These are phyloP conservation scores for Madurella fahalii DNA, from an alignment of 2,329 filamentous ascomycete species.

Conservation along the genomic window DNA sequence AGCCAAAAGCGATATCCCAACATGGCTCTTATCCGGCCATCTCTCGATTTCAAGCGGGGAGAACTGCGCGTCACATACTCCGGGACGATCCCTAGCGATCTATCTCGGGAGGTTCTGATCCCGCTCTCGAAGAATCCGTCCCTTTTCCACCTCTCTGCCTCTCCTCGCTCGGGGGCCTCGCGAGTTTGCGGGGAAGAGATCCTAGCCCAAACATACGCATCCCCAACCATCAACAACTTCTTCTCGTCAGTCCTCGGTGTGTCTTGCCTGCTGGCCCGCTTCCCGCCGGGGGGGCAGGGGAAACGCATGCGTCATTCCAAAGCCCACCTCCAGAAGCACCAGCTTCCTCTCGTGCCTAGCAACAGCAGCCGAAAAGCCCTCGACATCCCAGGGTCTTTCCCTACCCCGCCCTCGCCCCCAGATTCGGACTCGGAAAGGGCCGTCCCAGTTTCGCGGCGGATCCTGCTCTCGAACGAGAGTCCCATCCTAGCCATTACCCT, in stretches of 20 bases:
- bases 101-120: constrained; percentile 42
- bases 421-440: constrained; percentile 51
- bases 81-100: constrained; percentile 29
- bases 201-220: constrained; percentile 65
- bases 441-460: constrained; percentile 44
- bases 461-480: constrained; percentile 87
- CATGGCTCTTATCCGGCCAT: constrained; percentile 80
- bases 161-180: constrained; percentile 47
- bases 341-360: constrained; percentile 28
- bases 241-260: constrained; percentile 73
- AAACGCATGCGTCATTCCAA: constrained; percentile 66
- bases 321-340: constrained; percentile 60
- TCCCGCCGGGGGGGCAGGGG: constrained; percentile 63
- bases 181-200: constrained; percentile 82
- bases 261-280: constrained; percentile 78
- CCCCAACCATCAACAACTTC: constrained; percentile 63
- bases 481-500: constrained; percentile 82
- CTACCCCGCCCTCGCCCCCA: constrained; percentile 49
- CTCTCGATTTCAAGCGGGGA: constrained; percentile 65
- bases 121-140: constrained; percentile 66
- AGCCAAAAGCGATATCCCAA: constrained; percentile 84
- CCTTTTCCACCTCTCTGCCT: constrained; percentile 43
- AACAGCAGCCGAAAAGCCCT: not conserved
- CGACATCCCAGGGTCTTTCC: constrained; percentile 51
- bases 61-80: constrained; percentile 58